Percentiles rank a stretch among this genome's conserved stretches.
phyloP scores from a whole-genome alignment of 129 eudicot genomes.

The Smallanthus sonchifolius region DNA sequence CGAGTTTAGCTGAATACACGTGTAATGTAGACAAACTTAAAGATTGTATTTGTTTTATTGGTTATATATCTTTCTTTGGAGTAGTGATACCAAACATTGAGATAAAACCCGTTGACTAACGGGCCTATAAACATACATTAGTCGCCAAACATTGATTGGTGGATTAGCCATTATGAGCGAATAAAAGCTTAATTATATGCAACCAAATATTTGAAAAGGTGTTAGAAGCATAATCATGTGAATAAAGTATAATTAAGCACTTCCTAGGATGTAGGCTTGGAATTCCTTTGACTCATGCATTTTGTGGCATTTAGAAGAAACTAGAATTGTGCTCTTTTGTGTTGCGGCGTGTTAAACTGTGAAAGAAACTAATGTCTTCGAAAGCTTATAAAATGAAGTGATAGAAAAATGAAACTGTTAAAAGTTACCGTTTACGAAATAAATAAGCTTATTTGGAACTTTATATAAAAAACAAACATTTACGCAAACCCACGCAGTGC shows the following conservation, averaged over 20 bases:
- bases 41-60: background rate
- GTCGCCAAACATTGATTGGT: no score
- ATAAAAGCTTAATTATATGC: slow-evolving; percentile 20
- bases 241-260: slow-evolving; percentile 11
- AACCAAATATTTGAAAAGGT: slow-evolving; percentile 20
- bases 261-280: slow-evolving; percentile 40
- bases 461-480: no score
- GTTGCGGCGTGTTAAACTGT: no score
- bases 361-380: no score
- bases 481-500: no score
- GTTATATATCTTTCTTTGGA: background rate
- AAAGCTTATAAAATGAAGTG: no score
- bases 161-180: slow-evolving; percentile 6
- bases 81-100: background rate
- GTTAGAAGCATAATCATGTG: slow-evolving; percentile 16
- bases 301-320: slow-evolving; percentile 5
- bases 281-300: slow-evolving; percentile 41
- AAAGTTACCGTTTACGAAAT: no score
- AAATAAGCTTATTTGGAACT: no score
- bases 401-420: no score
- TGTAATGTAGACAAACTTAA: background rate
- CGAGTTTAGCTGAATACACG: background rate
- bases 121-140: background rate
- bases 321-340: no score
- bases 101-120: background rate